Base-by-base conservation (phyloP, 768 basidiomycete species). In the Xerocomellus intermedius region DNA sequence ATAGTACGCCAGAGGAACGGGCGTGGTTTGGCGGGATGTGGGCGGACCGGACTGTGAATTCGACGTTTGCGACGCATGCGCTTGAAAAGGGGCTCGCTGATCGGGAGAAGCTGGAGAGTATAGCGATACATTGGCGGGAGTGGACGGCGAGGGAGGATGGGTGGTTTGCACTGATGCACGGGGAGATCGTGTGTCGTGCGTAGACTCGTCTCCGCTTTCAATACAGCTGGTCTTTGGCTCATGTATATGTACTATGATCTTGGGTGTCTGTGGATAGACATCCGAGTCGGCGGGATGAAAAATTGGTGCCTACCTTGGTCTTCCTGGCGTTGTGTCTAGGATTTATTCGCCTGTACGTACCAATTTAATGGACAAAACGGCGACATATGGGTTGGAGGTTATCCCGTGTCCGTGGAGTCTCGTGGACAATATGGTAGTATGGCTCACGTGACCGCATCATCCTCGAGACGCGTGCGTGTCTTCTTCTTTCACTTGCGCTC, bases 21-120 rank as follows among this genome's bases (percentile, higher is more conserved):
- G 62, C 57, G 12, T 78, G 73, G 73, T 79, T 71, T 72, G 66
- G 74, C 6, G 64, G 57, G 13, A 30, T 73, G 36, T 77, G 74
- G 75, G 74, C 75, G 12, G 75, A 75, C 16, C 61, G 78, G 6
- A 69, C 66, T 2, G 55, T 73, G 3, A 41, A 55, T 2, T 77
- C 75, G 12, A 58, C 60, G 24, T 75, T 75, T 51, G 68, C 74
- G 5, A 42, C 51, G 32, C 61, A 53, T 24, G 74, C 73, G 2
- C 19, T 75, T 0, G 64, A 69, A 26, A 59, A 56, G 4, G 73
- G 69, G 5, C 39, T 68, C 0, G 59, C 60, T 1, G 63, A 62
- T 3, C 6, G 35, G 38, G 67, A 69, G 22, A 63, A 63, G 24
- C 17, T 75, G 42, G 57, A 64, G 39, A 39, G 45, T 24, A 63